These are phyloP conservation scores for Globisporangium radiosum DNA, from an alignment of 352 stramenopile species.

Conservation along the genomic window DNA sequence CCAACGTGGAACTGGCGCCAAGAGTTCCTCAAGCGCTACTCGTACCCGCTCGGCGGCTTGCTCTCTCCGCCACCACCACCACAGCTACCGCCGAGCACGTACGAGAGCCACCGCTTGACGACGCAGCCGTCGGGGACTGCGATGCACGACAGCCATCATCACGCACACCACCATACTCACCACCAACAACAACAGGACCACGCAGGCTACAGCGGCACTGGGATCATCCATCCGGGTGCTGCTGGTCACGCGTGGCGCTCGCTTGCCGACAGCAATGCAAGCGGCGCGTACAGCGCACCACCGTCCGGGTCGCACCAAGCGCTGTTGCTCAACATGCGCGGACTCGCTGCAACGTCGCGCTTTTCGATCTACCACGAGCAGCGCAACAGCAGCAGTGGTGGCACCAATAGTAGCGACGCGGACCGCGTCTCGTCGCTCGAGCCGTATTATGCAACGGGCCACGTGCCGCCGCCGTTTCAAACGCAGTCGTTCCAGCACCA, in stretches of 20 bases:
- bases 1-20: conserved; percentile 14
- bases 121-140: background rate
- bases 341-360: conserved; percentile 1
- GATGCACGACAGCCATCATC: background rate
- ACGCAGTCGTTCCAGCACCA: background rate
- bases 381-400: background rate
- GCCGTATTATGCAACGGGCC: conserved; percentile 1
- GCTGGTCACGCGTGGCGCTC: background rate
- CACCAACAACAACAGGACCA: conserved; percentile 9
- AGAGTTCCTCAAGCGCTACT: conserved; percentile 15
- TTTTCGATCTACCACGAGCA: conserved; percentile 12
- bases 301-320: conserved; percentile 11
- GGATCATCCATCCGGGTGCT: background rate
- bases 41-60: conserved; percentile 10
- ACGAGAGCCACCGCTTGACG: conserved; percentile 3
- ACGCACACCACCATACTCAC: conserved; percentile 1
- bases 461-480: conserved; percentile 3
- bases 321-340: conserved; percentile 11
- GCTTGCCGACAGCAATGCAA: background rate
- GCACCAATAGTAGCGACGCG: background rate
- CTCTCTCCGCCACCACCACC: background rate
- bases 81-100: background rate
- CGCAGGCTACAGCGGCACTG: background rate
- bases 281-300: conserved; percentile 6
- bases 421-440: conserved; percentile 1